Evolutionary conservation across 2,329 filamentous ascomycete genomes (phyloP).

Genomic region (Clarireedia hainanense): DNA sequence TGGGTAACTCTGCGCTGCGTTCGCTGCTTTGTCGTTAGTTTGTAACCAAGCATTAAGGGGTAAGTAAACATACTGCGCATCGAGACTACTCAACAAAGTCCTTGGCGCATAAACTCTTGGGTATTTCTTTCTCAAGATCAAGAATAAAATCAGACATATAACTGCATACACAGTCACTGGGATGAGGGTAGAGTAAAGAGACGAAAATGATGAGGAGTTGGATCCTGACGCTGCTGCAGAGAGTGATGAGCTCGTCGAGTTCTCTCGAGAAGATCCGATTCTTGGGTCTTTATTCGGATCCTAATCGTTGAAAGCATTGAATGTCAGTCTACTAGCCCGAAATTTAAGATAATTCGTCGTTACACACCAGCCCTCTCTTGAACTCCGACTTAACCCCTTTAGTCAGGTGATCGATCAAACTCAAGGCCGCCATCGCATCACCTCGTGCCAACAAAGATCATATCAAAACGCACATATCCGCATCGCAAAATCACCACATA

Average conservation of each 20-base stretch:
- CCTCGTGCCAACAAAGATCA: neutral
- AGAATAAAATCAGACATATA: slow-evolving; percentile 44
- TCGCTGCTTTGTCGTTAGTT: slow-evolving; percentile 23
- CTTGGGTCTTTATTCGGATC: slow-evolving; percentile 30
- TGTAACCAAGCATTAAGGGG: neutral
- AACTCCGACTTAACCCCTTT: slow-evolving; percentile 3
- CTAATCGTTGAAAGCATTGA: slow-evolving; percentile 5
- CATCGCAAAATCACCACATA: neutral
- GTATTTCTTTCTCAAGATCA: slow-evolving; percentile 40
- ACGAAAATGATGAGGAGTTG: slow-evolving; percentile 35
- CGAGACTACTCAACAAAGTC: slow-evolving; percentile 41
- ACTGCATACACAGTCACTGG: slow-evolving; percentile 43
- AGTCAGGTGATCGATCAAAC: neutral
- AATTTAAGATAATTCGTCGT: neutral
- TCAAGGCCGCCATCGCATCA: neutral
- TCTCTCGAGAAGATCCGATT: slow-evolving; percentile 37
- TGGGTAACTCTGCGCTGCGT: slow-evolving; percentile 24
- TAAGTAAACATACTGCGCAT: slow-evolving; percentile 35
- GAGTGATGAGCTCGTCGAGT: slow-evolving; percentile 27
- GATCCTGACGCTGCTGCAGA: slow-evolving; percentile 30
- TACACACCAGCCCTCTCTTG: slow-evolving; percentile 3
- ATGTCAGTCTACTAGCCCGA: neutral
- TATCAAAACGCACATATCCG: neutral
- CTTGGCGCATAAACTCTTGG: slow-evolving; percentile 49
- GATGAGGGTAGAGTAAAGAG: slow-evolving; percentile 43